Conservation (phyloP, 495 filamentous ascomycete genomes). For the Amphirosellinia nigrospora region DNA sequence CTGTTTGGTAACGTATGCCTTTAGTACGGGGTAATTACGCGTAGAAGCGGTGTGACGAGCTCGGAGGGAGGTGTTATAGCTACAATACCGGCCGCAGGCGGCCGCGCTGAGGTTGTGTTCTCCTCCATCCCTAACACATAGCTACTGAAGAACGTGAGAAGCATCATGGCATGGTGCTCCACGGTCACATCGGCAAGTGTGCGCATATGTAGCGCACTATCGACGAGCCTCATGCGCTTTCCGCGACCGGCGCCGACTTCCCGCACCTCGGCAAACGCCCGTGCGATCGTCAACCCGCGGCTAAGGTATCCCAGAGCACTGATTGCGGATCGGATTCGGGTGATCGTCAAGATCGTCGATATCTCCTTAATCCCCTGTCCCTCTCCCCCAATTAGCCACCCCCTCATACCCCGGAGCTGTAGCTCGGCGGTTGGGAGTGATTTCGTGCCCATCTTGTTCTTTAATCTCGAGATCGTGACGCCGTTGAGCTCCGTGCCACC, state of each 20-base stretch:
- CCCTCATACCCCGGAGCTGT: constrained; percentile 63
- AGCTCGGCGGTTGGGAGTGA: constrained; percentile 71
- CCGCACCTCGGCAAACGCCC: constrained; percentile 55
- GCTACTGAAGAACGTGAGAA: constrained; percentile 41
- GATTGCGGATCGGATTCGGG: constrained; percentile 65
- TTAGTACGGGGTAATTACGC: constrained; percentile 66
- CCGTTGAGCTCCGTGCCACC: constrained; percentile 59
- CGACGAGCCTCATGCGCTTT: constrained; percentile 38
- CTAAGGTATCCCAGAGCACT: constrained; percentile 60
- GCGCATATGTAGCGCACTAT: constrained; percentile 61
- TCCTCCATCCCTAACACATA: constrained; percentile 26
- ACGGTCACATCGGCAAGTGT: constrained; percentile 57
- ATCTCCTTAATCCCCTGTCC: constrained; percentile 67
- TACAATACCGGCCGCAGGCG: neutral
- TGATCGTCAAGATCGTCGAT: constrained; percentile 67
- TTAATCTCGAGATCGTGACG: constrained; percentile 66
- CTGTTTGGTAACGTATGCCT: constrained; percentile 62
- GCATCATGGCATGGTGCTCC: constrained; percentile 58
- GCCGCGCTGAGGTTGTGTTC: neutral
- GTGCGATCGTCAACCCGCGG: constrained; percentile 63
- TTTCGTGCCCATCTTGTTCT: constrained; percentile 70
- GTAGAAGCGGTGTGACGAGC: constrained; percentile 44
- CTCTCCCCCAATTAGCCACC: constrained; percentile 62
- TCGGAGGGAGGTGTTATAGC: constrained; percentile 6
- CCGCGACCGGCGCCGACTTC: constrained; percentile 43